Percentiles rank a stretch among this genome's conserved stretches.
Conservation (phyloP, 768 basidiomycete genomes). For the Fibroporia radiculosa region DNA sequence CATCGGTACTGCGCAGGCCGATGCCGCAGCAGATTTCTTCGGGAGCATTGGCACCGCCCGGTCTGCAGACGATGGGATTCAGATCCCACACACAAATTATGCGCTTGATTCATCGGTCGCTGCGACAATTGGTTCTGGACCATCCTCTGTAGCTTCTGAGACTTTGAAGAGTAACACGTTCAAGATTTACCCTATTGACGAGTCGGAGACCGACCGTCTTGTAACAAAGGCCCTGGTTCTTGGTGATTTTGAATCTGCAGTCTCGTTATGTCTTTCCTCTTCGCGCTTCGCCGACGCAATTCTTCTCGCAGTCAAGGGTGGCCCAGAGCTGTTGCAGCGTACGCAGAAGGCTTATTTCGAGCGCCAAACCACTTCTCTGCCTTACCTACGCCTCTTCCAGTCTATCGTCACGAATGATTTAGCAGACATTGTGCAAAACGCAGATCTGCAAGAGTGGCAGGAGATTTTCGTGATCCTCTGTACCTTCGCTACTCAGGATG, state of each 20-base stretch:
- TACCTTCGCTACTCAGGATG: slow-evolving; percentile 81
- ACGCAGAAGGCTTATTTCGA: slow-evolving; percentile 95
- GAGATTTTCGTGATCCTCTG: slow-evolving; percentile 96
- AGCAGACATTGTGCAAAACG: slow-evolving; percentile 91
- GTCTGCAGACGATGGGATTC: slow-evolving; percentile 36
- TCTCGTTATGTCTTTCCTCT: slow-evolving; percentile 81
- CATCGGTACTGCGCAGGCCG: slow-evolving; percentile 56
- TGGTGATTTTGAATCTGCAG: slow-evolving; percentile 92
- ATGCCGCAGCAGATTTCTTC: slow-evolving; percentile 82
- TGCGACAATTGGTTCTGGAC: slow-evolving; percentile 88
- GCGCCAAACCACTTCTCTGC: slow-evolving; percentile 60
- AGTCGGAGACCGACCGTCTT: slow-evolving; percentile 80
- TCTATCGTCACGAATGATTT: slow-evolving; percentile 90
- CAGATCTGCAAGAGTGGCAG: slow-evolving; percentile 89
- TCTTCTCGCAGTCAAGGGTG: slow-evolving; percentile 86
- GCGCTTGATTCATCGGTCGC: slow-evolving; percentile 86
- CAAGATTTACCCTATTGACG: slow-evolving; percentile 82
- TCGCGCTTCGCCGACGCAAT: slow-evolving; percentile 94
- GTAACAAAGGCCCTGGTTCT: slow-evolving; percentile 91
- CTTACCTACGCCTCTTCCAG: slow-evolving; percentile 92
- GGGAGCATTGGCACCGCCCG: slow-evolving; percentile 58
- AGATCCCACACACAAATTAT: slow-evolving; percentile 75
- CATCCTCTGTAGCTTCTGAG: slow-evolving; percentile 75
- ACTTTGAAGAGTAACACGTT: slow-evolving; percentile 74
- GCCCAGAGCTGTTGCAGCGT: slow-evolving; percentile 74